These are phyloP conservation scores for Aureobasidium sp. DNA, from an alignment of 2,329 filamentous ascomycete genomes.

Conservation along the genomic window DNA sequence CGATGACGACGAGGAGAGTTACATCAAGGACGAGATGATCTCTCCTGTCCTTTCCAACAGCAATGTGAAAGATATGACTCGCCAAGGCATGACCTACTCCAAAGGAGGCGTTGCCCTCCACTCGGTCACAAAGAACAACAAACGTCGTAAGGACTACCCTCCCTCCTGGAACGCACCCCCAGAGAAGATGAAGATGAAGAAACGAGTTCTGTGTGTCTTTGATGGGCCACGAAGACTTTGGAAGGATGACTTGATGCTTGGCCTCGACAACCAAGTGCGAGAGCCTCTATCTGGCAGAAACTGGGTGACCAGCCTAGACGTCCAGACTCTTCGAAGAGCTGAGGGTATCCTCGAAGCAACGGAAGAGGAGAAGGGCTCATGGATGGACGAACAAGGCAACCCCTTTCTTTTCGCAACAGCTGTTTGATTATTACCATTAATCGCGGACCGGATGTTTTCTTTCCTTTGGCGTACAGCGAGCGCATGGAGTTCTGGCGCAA, in stretches of 20 bases:
- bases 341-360: slow-evolving; percentile 73
- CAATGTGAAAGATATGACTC: slow-evolving; percentile 24
- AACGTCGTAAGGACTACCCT: slow-evolving; percentile 89
- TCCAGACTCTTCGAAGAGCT: slow-evolving; percentile 82
- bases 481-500: background rate
- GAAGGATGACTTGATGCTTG: slow-evolving; percentile 99
- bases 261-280: slow-evolving; percentile 88
- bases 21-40: slow-evolving; percentile 29
- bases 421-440: background rate
- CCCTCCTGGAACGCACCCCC: slow-evolving; percentile 87
- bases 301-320: slow-evolving; percentile 88
- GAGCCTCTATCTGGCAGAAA: slow-evolving; percentile 60
- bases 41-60: background rate
- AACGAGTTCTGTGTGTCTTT: slow-evolving; percentile 88
- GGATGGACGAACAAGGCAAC: slow-evolving; percentile 55
- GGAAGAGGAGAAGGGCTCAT: slow-evolving; percentile 78
- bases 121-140: slow-evolving; percentile 52
- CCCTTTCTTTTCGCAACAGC: background rate
- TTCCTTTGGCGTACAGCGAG: background rate
- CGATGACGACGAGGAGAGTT: slow-evolving; percentile 47
- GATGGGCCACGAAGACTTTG: slow-evolving; percentile 79
- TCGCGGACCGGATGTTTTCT: background rate
- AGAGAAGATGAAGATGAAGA: slow-evolving; percentile 97
- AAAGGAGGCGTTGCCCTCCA: slow-evolving; percentile 59
- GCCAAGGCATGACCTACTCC: slow-evolving; percentile 67